Percentiles rank a stretch among this genome's conserved stretches.
Conservation (phyloP, 2,329 filamentous ascomycete genomes). For the Coniosporium tulheliwenetii region DNA sequence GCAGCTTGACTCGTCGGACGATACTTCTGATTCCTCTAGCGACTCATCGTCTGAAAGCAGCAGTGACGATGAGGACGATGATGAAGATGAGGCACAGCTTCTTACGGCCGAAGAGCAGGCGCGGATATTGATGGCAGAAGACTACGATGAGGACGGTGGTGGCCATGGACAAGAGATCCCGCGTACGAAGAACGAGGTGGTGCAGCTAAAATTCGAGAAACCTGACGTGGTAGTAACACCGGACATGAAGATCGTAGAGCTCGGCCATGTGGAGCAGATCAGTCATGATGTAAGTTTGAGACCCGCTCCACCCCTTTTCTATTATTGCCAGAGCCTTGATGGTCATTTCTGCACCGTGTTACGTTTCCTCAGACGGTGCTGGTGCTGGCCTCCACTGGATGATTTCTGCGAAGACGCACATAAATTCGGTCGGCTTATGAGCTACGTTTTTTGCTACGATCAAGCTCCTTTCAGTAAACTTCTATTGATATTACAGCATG, state of each 20-base stretch:
- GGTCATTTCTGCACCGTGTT: too few species aligned
- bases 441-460: too few species aligned
- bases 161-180: conserved; percentile 38
- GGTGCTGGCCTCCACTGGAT: too few species aligned
- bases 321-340: too few species aligned
- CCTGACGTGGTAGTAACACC: conserved; percentile 65
- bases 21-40: conserved; percentile 28
- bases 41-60: conserved; percentile 15
- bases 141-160: conserved; percentile 62
- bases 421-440: too few species aligned
- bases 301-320: too few species aligned
- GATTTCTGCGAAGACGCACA: too few species aligned
- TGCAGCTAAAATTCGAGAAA: conserved; percentile 34
- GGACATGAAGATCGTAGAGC: conserved; percentile 59
- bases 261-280: conserved; percentile 51
- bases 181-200: conserved; percentile 68
- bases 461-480: too few species aligned
- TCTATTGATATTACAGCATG: too few species aligned
- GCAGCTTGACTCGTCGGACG: conserved; percentile 51
- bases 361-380: too few species aligned
- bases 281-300: too few species aligned
- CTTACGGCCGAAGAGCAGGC: conserved; percentile 72
- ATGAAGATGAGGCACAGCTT: conserved; percentile 50
- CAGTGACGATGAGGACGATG: conserved; percentile 35
- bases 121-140: conserved; percentile 69